Evolutionary conservation across 2,329 filamentous ascomycete species (phyloP).

Genomic region (Elsinoe perseae): DNA sequence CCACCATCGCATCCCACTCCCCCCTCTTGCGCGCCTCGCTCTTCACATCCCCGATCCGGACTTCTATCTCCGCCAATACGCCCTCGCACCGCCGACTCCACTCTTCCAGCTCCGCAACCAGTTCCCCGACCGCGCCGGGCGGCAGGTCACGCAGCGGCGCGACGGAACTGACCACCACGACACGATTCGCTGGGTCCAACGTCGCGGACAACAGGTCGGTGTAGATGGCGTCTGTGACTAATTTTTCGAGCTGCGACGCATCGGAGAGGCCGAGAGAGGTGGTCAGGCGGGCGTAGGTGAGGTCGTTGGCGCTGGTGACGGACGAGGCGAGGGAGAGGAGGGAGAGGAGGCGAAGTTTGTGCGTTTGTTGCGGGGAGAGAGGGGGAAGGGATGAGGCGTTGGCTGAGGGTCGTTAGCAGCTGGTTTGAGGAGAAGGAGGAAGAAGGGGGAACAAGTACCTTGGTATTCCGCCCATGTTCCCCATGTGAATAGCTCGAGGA

Average conservation of each 20-base stretch:
- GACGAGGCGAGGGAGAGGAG: conserved; percentile 68
- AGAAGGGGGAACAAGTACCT: conserved; percentile 35
- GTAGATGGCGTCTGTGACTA: conserved; percentile 84
- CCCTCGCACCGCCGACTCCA: conserved; percentile 74
- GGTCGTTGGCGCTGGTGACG: conserved; percentile 42
- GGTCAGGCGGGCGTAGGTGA: conserved; percentile 67
- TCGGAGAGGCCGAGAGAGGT: conserved; percentile 56
- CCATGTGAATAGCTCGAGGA: conserved; percentile 86
- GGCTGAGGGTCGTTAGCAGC: conserved; percentile 28
- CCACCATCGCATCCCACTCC: conserved; percentile 37
- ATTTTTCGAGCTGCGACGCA: conserved; percentile 68
- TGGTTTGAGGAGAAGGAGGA: conserved; percentile 24
- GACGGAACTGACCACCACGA: conserved; percentile 70
- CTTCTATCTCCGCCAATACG: conserved; percentile 67
- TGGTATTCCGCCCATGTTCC: conserved; percentile 79
- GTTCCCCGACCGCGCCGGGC: conserved; percentile 60
- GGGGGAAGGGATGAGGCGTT: conserved; percentile 53
- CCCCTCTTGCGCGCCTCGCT: conserved; percentile 34
- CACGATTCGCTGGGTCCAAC: conserved; percentile 68
- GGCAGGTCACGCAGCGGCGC: conserved; percentile 79
- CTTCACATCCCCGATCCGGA: conserved; percentile 62
- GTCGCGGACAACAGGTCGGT: conserved; percentile 72
- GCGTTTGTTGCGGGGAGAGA: conserved; percentile 63
- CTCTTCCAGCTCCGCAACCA: conserved; percentile 59
- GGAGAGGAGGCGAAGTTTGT: conserved; percentile 86